These are phyloP conservation scores for Fusarium mangiferae DNA, from an alignment of 2,329 filamentous ascomycete genomes.

Conservation along the genomic window DNA sequence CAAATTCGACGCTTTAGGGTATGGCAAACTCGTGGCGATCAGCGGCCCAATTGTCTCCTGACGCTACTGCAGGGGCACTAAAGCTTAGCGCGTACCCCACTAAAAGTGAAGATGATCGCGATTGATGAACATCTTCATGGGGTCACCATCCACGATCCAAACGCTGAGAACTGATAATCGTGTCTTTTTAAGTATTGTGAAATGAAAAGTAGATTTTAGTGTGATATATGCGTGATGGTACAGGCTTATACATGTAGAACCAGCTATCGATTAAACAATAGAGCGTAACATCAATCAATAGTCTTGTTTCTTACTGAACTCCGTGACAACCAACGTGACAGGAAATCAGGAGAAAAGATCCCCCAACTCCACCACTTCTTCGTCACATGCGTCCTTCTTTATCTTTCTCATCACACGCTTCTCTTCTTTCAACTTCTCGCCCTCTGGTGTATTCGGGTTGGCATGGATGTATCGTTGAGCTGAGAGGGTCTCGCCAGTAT, in stretches of 20 bases:
- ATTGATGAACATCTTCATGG: background rate
- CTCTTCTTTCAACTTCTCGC: background rate
- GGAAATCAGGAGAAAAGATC: background rate
- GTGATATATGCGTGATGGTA: no score
- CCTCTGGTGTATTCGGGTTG: background rate
- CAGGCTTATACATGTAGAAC: no score
- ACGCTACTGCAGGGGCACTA: background rate
- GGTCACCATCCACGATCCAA: background rate
- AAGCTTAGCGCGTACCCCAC: no score
- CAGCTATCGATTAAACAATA: no score
- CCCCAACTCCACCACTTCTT: background rate
- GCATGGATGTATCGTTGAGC: background rate
- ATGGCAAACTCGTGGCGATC: background rate
- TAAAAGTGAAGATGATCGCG: background rate
- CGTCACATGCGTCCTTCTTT: background rate
- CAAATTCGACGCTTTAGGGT: background rate
- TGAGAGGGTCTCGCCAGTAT: conserved; percentile 3
- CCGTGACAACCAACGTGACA: background rate
- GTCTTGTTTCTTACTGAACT: background rate
- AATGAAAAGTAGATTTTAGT: no score
- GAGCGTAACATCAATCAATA: fast-evolving
- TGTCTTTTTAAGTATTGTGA: no score
- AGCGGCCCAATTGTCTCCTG: background rate
- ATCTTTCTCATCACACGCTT: background rate
- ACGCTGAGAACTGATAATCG: no score